Conservation (phyloP, 306 rosid genomes). For the Cucumis hystrix region DNA sequence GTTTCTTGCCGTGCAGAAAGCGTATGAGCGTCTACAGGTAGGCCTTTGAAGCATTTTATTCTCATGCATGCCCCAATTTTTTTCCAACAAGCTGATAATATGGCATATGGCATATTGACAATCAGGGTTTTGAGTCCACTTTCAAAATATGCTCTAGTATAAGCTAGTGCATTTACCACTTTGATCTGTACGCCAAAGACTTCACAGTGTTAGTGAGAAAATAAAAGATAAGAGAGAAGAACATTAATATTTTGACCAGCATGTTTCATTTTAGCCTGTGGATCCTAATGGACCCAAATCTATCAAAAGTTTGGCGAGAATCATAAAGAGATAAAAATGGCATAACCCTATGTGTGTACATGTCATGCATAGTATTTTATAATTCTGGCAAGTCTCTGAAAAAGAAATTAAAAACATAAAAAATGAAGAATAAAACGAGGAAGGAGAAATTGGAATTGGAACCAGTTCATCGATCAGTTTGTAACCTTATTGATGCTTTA, state of each 20-base stretch:
- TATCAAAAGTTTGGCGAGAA: background rate
- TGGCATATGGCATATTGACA: background rate
- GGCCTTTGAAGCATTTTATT: background rate
- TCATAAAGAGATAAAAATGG: background rate
- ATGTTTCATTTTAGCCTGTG: background rate
- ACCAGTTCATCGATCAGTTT: background rate
- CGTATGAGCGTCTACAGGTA: slow-evolving; percentile 98
- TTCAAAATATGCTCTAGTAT: background rate
- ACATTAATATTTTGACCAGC: background rate
- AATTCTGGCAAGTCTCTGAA: background rate
- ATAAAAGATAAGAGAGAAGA: background rate
- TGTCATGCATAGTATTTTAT: background rate
- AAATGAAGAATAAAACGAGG: background rate
- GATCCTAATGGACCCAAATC: background rate
- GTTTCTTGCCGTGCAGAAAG: slow-evolving; percentile 97
- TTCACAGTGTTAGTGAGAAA: background rate
- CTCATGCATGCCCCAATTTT: background rate
- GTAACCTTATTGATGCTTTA: background rate
- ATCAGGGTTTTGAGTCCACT: background rate
- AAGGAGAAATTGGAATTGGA: background rate
- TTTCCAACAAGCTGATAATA: background rate
- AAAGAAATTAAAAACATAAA: background rate
- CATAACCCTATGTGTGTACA: background rate
- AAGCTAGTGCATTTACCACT: background rate
- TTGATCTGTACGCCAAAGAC: background rate